Evolutionary conservation across 106 monocot species (phyloP), one percentile per base, ranked within the genome.

Genomic region (Phalaenopsis aphrodite): DNA sequence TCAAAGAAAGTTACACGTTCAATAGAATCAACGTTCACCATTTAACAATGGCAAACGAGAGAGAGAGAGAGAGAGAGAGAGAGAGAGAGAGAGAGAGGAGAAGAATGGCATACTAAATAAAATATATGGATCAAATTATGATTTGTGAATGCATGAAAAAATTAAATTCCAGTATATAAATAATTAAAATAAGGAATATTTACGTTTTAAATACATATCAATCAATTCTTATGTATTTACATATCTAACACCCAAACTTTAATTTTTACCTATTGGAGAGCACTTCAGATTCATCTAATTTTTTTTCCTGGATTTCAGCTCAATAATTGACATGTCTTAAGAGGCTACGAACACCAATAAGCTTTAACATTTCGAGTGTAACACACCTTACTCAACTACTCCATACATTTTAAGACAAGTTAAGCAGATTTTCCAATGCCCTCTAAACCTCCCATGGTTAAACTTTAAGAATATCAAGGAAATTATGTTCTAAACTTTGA

Each of bases 251-350:
- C 30, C 30, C 30, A 30, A 30, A 30, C 30, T 30, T 30, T 30
- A 30, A 30, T 30, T 30, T 30, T 30, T 30, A 30, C 52, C 12
- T 52, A 14, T 5, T 61, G 19, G 19, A 4, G 5, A 61, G 61
- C 21, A 21, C n/a, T 61, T 61, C 61, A n/a, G 5, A 18, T 61
- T 61, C 61, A 61, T 61, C 61, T 21, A 5, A 61, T 21, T 61
- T 21, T 61, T 61, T 21, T 61, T 61, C 61, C 61, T 61, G 61
- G 61, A 61, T 61, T 61, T 61, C n/a, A 61, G 61, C 61, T 61
- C 5, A 23, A 21, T 61, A 4, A 18, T 21, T n/a, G 61, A 61
- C 21, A 21, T 4, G 8, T 61, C n/a, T 61, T 52, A 52, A n/a
- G 61, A 61, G 61, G 4, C 61, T 61, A 21, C n/a, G 6, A 61